Evolutionary conservation across 129 eudicot species (phyloP).

Genomic region (Flaveria linearis): DNA sequence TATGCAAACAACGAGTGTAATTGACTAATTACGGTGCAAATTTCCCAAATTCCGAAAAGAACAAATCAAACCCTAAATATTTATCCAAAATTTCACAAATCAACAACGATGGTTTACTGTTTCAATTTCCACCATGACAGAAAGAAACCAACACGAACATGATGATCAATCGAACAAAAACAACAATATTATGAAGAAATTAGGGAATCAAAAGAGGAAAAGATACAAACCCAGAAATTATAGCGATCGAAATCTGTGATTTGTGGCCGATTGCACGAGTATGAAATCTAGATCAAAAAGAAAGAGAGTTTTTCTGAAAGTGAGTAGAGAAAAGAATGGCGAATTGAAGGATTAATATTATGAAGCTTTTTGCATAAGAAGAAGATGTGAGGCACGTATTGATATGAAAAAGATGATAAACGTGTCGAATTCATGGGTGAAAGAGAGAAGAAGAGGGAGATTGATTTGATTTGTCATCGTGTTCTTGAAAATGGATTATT

Average conservation of each 20-base stretch:
- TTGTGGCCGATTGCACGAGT: background rate
- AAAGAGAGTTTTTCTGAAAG: background rate
- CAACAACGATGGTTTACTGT: background rate
- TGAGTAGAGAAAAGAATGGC: constrained; percentile 27
- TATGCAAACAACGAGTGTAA: constrained; percentile 5
- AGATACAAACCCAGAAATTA: constrained; percentile 27
- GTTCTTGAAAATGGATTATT: background rate
- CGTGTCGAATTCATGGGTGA: constrained; percentile 13
- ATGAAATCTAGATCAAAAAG: background rate
- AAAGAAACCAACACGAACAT: too few relatives aligned
- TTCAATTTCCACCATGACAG: too few relatives aligned
- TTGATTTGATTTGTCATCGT: background rate
- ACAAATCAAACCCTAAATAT: constrained; percentile 18
- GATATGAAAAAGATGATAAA: background rate
- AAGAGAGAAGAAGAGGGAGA: too few relatives aligned
- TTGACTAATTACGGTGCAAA: background rate
- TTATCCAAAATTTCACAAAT: background rate
- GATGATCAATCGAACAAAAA: background rate
- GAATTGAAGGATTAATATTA: constrained; percentile 18
- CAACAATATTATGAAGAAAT: constrained; percentile 2
- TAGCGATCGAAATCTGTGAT: background rate
- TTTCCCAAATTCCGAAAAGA: background rate
- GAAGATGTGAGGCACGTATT: constrained; percentile 17
- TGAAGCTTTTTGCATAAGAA: background rate
- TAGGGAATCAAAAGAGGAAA: background rate